Conservation (phyloP, 306 rosid genomes). For the Quillaja saponaria region DNA sequence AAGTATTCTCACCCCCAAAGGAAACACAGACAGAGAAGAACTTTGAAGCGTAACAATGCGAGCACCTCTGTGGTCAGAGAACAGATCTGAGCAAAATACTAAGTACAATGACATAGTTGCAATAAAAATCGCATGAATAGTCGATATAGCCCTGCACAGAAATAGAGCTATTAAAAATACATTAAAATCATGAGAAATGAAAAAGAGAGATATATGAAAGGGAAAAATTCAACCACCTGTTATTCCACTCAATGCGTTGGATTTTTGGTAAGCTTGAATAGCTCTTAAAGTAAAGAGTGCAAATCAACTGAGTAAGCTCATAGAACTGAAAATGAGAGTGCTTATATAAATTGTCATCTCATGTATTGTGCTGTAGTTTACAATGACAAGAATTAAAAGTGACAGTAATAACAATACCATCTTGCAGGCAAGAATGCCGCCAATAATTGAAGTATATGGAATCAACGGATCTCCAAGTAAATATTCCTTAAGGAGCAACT, state of each 20-base stretch:
- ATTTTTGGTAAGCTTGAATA: conserved; percentile 71
- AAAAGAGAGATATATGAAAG: conserved; percentile 13
- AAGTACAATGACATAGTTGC: conserved; percentile 73
- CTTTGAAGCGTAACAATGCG: conserved; percentile 55
- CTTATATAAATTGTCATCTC: conserved; percentile 16
- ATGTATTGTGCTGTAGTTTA: background rate
- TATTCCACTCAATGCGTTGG: conserved; percentile 86
- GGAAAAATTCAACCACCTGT: conserved; percentile 54
- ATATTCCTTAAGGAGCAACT: conserved; percentile 61
- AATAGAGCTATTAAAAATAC: conserved; percentile 21
- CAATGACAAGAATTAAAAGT: conserved; percentile 14
- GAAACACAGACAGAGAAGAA: conserved; percentile 64
- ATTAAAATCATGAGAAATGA: conserved; percentile 7
- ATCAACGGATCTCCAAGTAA: conserved; percentile 57
- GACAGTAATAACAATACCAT: conserved; percentile 51
- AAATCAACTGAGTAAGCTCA: conserved; percentile 65
- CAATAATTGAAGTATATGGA: conserved; percentile 66
- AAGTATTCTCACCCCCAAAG: conserved; percentile 66
- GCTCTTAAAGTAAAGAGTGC: conserved; percentile 76
- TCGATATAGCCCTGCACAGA: conserved; percentile 77
- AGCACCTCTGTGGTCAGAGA: conserved; percentile 45
- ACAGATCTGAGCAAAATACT: conserved; percentile 80
- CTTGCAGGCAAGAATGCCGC: conserved; percentile 79
- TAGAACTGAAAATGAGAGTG: conserved; percentile 50
- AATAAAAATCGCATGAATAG: conserved; percentile 82